Base-by-base conservation (phyloP, 805 yeast species). In the Metschnikowia matae region DNA sequence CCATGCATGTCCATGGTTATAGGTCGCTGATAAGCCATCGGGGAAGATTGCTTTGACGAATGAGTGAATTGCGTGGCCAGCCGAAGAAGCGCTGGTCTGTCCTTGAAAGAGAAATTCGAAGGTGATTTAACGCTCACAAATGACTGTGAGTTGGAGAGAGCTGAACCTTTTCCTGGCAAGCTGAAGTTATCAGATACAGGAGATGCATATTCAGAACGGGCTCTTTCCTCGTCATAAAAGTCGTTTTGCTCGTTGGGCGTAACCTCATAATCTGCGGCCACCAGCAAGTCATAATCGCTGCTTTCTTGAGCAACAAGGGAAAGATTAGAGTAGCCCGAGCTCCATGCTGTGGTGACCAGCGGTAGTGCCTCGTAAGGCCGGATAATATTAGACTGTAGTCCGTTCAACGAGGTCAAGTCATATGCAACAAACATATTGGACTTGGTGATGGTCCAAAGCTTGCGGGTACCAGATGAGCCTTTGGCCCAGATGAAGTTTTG, bases 271-370 rank as follows among this genome's bases (percentile, higher is more conserved):
- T 29, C 46, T 51, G 26, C 40, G 46, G 36, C 36, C 38, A 44
- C 34, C 52, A 52, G 48, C 41, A 53, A 6, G 44, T 73, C 76
- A 56, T 70, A 77, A 37, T 78, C 80, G 40, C 63, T 44, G 46
- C 68, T 71, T 11, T 73, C 72, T 59, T 84, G 89, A 33, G 73
- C 70, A 1, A 82, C 73, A 54, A 83, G 78, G 1, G 77, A 55
- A 39, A 87, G 61, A 44, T 77, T 78, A 39, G 78, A 74, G 15
- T 60, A 62, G 0, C 81, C 74, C 3, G 67, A 66, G 49, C 80
- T 71, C 95, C 94, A 88, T 0, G 83, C 73, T 4, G 78, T 60
- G 0, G 87, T 69, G 0, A 75, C 73, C 6, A 76, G 65, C 1
- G 81, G 72, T 29, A 89, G 62, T 39, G 79, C 77, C 45, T 82